Conservation (phyloP, 2,329 filamentous ascomycete species). For the Cladophialophora bantiana region DNA sequence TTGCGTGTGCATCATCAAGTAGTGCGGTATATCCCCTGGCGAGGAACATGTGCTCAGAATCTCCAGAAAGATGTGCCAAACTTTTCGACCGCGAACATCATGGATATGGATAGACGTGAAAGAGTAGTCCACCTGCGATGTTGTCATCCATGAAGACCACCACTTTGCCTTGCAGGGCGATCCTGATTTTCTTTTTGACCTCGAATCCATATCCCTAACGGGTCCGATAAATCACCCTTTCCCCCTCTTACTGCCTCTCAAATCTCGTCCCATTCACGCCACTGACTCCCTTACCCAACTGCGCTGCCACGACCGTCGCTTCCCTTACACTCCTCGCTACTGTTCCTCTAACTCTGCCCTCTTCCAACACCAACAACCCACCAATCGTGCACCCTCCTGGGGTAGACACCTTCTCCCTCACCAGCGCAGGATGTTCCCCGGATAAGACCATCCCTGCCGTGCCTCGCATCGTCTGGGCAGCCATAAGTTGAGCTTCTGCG, state of each 20-base stretch:
- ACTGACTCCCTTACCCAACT: constrained; percentile 52
- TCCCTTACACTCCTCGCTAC: constrained; percentile 70
- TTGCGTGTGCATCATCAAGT: neutral
- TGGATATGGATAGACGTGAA: constrained; percentile 1
- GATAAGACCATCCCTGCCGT: constrained; percentile 64
- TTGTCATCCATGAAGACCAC: neutral
- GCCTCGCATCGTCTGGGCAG: constrained; percentile 67
- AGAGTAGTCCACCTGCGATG: neutral
- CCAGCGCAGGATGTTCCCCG: constrained; percentile 65
- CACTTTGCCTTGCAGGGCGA: neutral
- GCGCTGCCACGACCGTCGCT: constrained; percentile 64
- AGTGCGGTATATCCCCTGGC: neutral
- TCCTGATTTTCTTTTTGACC: neutral
- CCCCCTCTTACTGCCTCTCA: constrained; percentile 21
- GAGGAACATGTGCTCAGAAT: neutral
- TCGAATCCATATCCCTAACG: neutral
- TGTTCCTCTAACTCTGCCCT: constrained; percentile 76
- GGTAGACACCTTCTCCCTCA: constrained; percentile 67
- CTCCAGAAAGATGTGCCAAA: neutral
- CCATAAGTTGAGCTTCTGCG: constrained; percentile 66
- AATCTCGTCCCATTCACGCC: constrained; percentile 41
- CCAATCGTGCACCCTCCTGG: constrained; percentile 70
- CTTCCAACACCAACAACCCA: constrained; percentile 72
- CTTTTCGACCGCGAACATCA: constrained; percentile 4
- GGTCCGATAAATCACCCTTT: neutral